Percentiles rank a stretch among this genome's conserved stretches.
Conservation (phyloP, 2,329 filamentous ascomycete species). For the Bipolaris oryzae region DNA sequence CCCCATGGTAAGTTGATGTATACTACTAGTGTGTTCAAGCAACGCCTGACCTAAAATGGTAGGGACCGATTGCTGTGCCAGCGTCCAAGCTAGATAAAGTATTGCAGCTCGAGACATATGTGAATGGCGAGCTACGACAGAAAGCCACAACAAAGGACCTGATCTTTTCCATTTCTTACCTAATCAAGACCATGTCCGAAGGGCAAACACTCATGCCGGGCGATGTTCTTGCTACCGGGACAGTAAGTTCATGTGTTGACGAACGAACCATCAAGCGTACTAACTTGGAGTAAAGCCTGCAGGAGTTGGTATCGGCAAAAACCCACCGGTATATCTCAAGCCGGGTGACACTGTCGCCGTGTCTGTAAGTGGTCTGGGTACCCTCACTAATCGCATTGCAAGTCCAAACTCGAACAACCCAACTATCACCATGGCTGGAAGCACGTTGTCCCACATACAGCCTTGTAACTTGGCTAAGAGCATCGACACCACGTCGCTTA, state of each 20-base stretch:
- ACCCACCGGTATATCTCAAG: conserved; percentile 41
- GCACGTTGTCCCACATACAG: not conserved
- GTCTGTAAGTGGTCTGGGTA: conserved; percentile 25
- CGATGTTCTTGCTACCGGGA: conserved; percentile 57
- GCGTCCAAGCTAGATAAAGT: conserved; percentile 7
- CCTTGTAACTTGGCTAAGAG: not conserved
- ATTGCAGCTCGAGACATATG: conserved; percentile 53
- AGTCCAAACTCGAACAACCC: not conserved
- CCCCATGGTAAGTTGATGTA: conserved; percentile 54
- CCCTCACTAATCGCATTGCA: not conserved
- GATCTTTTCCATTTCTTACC: conserved; percentile 54
- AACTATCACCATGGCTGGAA: not conserved
- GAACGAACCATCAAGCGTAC: too few relatives aligned
- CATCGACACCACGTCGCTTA: not conserved
- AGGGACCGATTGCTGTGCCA: not conserved
- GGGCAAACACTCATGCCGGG: conserved; percentile 54
- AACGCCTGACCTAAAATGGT: not conserved
- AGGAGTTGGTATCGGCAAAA: conserved; percentile 50
- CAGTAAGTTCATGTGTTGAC: conserved; percentile 49
- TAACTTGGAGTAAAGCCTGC: conserved; percentile 35
- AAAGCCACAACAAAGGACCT: conserved; percentile 54
- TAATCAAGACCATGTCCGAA: conserved; percentile 56
- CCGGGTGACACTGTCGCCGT: conserved; percentile 33
- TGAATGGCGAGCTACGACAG: conserved; percentile 58
- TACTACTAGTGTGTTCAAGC: conserved; percentile 17